These are phyloP conservation scores for Aspergillus carlsbadensis DNA, from an alignment of 495 filamentous ascomycete species.

Conservation along the genomic window DNA sequence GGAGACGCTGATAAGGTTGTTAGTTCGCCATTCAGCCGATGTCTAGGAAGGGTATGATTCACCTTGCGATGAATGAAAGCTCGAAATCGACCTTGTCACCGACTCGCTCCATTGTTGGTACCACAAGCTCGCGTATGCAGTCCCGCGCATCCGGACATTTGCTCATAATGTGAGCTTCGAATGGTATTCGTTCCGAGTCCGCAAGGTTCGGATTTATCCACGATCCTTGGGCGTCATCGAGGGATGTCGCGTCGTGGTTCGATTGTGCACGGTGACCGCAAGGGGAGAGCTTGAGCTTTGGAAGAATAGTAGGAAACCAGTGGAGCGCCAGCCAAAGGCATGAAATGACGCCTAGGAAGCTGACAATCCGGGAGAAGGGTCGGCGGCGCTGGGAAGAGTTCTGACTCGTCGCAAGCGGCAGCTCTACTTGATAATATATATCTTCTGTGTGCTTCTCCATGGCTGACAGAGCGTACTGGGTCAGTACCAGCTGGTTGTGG, in stretches of 20 bases:
- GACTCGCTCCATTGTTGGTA: slow-evolving; percentile 83
- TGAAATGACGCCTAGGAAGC: slow-evolving; percentile 21
- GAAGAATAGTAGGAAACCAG: slow-evolving; percentile 12
- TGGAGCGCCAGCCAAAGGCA: slow-evolving; percentile 23
- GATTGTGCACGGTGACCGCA: slow-evolving; percentile 9
- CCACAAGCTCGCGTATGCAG: slow-evolving; percentile 76
- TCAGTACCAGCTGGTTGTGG: neutral
- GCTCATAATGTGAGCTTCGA: slow-evolving; percentile 92
- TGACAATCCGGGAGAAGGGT: slow-evolving; percentile 10
- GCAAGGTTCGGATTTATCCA: neutral
- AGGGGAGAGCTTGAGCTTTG: slow-evolving; percentile 5
- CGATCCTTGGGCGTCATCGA: slow-evolving; percentile 2
- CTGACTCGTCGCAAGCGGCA: slow-evolving; percentile 1
- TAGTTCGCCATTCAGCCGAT: slow-evolving; percentile 5
- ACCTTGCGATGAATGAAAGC: slow-evolving; percentile 87
- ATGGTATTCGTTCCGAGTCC: slow-evolving; percentile 53
- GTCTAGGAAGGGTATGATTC: slow-evolving; percentile 14
- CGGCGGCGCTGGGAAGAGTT: slow-evolving; percentile 20
- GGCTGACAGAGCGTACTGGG: no score
- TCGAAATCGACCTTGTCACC: slow-evolving; percentile 85
- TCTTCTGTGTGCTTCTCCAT: slow-evolving; percentile 17
- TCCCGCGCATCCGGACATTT: slow-evolving; percentile 88
- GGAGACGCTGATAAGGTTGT: slow-evolving; percentile 29
- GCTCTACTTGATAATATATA: neutral
- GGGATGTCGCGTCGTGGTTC: neutral